Evolutionary conservation across 2,329 filamentous ascomycete species (phyloP).

Genomic region (Diplodia scrobiculata): DNA sequence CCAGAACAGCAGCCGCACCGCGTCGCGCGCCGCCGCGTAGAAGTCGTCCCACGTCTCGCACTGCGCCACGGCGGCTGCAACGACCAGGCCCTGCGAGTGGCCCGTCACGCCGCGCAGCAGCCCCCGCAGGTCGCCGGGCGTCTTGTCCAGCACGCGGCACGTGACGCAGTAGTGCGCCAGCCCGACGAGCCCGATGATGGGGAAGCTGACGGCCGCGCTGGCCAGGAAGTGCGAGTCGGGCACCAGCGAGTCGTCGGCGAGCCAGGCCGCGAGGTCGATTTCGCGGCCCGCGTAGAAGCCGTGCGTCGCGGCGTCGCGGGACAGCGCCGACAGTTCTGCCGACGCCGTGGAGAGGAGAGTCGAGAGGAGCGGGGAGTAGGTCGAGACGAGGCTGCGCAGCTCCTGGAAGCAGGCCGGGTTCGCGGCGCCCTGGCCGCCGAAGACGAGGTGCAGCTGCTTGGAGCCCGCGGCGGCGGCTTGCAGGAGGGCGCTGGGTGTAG

Average conservation of each 20-base stretch:
- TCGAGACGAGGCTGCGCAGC: neutral
- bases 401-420: neutral
- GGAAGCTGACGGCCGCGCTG: conserved; percentile 42
- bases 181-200: conserved; percentile 44
- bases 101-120: conserved; percentile 39
- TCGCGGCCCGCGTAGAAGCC: neutral
- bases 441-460: neutral
- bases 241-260: neutral
- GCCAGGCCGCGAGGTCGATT: neutral
- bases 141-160: conserved; percentile 36
- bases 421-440: neutral
- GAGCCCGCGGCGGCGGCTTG: neutral
- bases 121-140: conserved; percentile 39
- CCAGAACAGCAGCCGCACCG: conserved; percentile 44
- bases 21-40: conserved; percentile 35
- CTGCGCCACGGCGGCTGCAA: conserved; percentile 42
- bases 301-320: neutral
- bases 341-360: no score
- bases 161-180: conserved; percentile 35
- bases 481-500: neutral
- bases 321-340: no score
- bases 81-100: conserved; percentile 47
- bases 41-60: conserved; percentile 44
- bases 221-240: neutral
- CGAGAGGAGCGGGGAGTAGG: neutral